Evolutionary conservation across 2,329 filamentous ascomycete genomes (phyloP).

Genomic region (Talaromyces funiculosus): DNA sequence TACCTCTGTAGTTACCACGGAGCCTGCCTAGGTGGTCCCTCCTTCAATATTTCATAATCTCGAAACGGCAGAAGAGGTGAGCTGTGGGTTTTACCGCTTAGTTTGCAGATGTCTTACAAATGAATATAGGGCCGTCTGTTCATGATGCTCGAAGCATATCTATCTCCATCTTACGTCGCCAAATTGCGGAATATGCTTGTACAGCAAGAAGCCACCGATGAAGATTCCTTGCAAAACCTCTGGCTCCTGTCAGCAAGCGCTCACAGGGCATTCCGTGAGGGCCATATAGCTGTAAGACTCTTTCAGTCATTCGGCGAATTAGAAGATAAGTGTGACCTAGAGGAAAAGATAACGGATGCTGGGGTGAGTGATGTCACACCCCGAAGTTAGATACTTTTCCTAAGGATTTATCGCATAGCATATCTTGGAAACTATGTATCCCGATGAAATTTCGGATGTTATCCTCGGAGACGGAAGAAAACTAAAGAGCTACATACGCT

Average conservation of each 20-base stretch:
- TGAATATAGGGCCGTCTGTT: conserved; percentile 3
- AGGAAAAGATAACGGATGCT: background rate
- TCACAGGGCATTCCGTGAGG: conserved; percentile 10
- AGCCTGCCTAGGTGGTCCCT: conserved; percentile 3
- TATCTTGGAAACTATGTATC: background rate
- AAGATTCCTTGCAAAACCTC: conserved; percentile 7
- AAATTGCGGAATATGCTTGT: background rate
- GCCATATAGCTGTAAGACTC: conserved; percentile 8
- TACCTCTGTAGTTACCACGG: background rate
- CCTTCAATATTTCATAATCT: background rate
- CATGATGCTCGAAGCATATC: conserved; percentile 9
- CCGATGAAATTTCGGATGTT: background rate
- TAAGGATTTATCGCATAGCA: background rate
- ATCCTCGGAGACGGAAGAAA: conserved; percentile 2
- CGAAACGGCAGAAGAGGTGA: conserved; percentile 6
- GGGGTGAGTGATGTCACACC: background rate
- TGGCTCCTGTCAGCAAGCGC: conserved; percentile 12
- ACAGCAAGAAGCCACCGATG: background rate
- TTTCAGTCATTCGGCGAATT: background rate
- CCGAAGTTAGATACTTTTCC: background rate
- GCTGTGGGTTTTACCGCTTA: background rate
- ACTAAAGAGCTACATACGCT: background rate
- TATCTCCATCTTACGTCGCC: conserved; percentile 2
- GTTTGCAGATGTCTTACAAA: background rate
- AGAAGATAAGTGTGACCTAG: background rate